Conservation (phyloP, 305 asterid genomes). For the Solanum aculeatissimum region DNA sequence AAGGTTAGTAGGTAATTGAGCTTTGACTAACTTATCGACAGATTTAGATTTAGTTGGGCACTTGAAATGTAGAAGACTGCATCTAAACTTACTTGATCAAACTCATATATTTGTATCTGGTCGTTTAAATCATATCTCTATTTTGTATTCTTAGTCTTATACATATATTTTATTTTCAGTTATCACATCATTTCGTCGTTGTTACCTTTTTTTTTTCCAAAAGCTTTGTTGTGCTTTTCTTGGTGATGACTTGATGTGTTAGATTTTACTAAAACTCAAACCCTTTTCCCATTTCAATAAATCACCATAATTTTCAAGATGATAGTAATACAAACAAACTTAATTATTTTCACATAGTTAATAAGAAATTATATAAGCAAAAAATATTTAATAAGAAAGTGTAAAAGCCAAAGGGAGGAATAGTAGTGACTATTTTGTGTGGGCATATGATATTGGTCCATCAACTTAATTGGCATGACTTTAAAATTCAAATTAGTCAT, state of each 20-base stretch:
- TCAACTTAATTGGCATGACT: not conserved
- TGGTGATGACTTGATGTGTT: not conserved
- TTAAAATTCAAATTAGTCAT: not conserved
- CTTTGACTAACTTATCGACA: fast-evolving
- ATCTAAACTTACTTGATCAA: too few species aligned
- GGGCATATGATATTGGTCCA: not conserved
- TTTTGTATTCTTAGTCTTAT: not conserved
- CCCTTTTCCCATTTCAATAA: not conserved
- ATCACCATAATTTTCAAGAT: not conserved
- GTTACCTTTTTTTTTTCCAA: too few species aligned
- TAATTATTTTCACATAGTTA: not conserved
- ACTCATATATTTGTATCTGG: too few species aligned
- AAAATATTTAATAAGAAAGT: not conserved
- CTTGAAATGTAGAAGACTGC: too few species aligned
- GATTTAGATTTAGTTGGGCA: not conserved
- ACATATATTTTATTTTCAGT: not conserved
- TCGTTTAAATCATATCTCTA: too few species aligned
- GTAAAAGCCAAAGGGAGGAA: not conserved
- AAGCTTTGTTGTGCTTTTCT: too few species aligned
- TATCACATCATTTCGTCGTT: too few species aligned
- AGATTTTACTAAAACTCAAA: not conserved
- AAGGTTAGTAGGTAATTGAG: not conserved
- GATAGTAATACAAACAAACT: not conserved
- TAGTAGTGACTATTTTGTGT: not conserved
- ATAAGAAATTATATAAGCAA: not conserved